phyloP scores from a whole-genome alignment of 1,284 basidiomycete species.

The Tremellales sp. region DNA sequence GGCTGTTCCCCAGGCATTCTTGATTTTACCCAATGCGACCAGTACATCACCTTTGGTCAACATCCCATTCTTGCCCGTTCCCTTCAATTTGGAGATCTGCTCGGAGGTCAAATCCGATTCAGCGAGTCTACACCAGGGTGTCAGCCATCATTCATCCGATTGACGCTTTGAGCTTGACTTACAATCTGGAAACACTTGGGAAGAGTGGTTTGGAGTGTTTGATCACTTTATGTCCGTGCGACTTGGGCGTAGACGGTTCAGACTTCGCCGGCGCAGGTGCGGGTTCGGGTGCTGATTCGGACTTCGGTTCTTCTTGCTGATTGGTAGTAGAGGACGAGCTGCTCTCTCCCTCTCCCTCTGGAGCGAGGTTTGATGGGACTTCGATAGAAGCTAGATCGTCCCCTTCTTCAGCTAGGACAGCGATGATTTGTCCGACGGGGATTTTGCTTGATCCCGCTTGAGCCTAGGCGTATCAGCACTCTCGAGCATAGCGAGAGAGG shows the following conservation, averaged over 20 bases:
- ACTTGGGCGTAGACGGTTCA: neutral
- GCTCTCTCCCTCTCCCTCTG: constrained; percentile 40
- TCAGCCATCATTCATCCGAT: neutral
- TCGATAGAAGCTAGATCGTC: constrained; percentile 87
- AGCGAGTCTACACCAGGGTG: neutral
- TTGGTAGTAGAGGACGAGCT: constrained; percentile 7
- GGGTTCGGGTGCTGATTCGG: constrained; percentile 6
- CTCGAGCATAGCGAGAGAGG: constrained; percentile 25
- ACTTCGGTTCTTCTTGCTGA: constrained; percentile 3
- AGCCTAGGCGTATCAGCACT: constrained; percentile 52
- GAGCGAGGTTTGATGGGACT: constrained; percentile 56
- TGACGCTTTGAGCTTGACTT: constrained; percentile 15
- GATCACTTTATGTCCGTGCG: constrained; percentile 30
- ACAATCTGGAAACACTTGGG: constrained; percentile 44
- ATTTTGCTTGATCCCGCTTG: constrained; percentile 80
- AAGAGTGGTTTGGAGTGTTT: constrained; percentile 39
- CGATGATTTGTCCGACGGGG: constrained; percentile 81
- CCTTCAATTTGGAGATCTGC: constrained; percentile 48
- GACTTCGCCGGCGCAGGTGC: constrained; percentile 3
- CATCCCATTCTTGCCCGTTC: constrained; percentile 81
- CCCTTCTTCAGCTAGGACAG: constrained; percentile 91
- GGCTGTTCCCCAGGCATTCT: constrained; percentile 63
- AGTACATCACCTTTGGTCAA: constrained; percentile 87
- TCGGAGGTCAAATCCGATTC: constrained; percentile 43
- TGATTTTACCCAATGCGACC: constrained; percentile 64